Percentiles rank a stretch among this genome's conserved stretches.
phyloP scores from a whole-genome alignment of 1,284 basidiomycete genomes.

The Calocybe gambosa region DNA sequence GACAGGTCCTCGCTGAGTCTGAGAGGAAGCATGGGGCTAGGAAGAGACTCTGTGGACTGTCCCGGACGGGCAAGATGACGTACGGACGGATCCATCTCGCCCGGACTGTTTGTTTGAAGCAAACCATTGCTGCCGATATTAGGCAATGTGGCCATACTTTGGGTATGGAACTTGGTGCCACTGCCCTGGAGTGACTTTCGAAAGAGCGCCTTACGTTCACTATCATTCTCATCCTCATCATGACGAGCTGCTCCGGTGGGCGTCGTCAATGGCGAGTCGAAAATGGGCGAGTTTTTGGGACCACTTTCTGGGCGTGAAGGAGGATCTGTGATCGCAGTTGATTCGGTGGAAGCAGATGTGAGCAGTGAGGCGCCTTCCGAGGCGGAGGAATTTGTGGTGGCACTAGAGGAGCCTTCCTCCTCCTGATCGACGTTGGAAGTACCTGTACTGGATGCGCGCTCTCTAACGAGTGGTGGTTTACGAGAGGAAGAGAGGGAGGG shows the following conservation, averaged over 20 bases:
- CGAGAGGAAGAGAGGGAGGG: constrained; percentile 16
- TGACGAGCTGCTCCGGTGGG: constrained; percentile 15
- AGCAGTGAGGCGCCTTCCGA: constrained; percentile 39
- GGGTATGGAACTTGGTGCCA: constrained; percentile 19
- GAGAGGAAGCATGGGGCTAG: constrained; percentile 25
- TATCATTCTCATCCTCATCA: not conserved
- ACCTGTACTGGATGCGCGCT: constrained; percentile 29
- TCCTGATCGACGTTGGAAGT: constrained; percentile 9
- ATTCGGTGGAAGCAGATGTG: constrained; percentile 34
- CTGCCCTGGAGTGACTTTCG: constrained; percentile 15
- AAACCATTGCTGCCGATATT: constrained; percentile 21
- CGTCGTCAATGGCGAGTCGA: constrained; percentile 13
- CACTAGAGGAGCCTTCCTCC: constrained; percentile 20
- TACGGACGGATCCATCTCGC: constrained; percentile 59
- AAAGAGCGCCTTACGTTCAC: constrained; percentile 13
- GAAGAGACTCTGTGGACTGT: constrained; percentile 62
- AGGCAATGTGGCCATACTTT: constrained; percentile 32
- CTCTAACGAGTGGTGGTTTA: constrained; percentile 18
- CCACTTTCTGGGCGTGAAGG: constrained; percentile 34
- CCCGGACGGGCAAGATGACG: constrained; percentile 64
- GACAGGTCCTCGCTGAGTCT: constrained; percentile 18
- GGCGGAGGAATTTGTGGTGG: constrained; percentile 23
- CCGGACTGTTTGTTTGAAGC: constrained; percentile 27
- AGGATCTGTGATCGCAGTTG: constrained; percentile 40
- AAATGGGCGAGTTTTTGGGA: constrained; percentile 14